Conservation (phyloP, 441 rosid species). For the Eutrema salsugineum region DNA sequence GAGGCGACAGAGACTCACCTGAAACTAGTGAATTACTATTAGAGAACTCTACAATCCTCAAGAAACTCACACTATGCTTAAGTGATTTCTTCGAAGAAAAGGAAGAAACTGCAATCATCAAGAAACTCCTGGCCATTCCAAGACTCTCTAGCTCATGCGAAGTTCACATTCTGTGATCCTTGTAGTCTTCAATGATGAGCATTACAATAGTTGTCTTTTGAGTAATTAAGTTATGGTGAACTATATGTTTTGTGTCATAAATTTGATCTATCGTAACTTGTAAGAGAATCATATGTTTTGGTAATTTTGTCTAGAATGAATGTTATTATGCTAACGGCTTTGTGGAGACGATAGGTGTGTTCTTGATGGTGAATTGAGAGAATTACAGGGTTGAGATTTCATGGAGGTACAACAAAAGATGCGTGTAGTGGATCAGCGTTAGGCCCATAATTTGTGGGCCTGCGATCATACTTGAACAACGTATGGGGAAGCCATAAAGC, state of each 20-base stretch:
- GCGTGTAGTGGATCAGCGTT: not conserved
- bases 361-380: not conserved
- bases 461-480: not conserved
- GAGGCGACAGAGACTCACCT: not conserved
- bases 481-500: not conserved
- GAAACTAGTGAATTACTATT: not conserved
- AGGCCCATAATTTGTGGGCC: constrained; percentile 25
- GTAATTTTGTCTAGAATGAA: not conserved
- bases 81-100: not conserved
- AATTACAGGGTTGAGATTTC: constrained; percentile 1
- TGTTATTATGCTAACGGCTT: not conserved
- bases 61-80: not conserved
- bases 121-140: not conserved
- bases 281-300: not conserved
- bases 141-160: constrained; percentile 1
- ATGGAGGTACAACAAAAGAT: not conserved
- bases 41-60: not conserved
- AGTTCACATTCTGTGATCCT: not conserved
- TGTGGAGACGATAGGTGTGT: not conserved
- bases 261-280: not conserved
- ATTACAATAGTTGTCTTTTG: too few species aligned
- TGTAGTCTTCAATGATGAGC: not conserved
- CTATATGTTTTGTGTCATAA: not conserved
- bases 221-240: not conserved
- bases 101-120: not conserved